A percentile compares a stretch with the other conserved stretches of the same genome.
Evolutionary conservation across 2,329 filamentous ascomycete genomes (phyloP).

Genomic region (Alternaria longipes): DNA sequence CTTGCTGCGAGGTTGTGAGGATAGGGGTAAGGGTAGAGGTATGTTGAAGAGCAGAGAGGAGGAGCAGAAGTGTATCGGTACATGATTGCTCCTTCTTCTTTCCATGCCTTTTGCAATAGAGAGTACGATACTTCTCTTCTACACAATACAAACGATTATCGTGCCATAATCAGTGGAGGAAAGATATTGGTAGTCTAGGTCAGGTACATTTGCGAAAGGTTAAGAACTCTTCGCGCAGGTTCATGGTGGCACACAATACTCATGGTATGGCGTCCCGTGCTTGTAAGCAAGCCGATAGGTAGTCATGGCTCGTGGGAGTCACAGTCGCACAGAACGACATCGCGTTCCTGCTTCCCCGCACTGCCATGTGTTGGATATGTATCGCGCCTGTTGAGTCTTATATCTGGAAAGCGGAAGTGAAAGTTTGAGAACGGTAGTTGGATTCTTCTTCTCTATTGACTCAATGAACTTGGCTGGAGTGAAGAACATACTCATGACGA

Average conservation of each 20-base stretch:
- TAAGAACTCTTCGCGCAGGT: not conserved
- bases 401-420: not conserved
- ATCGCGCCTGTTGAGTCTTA: not conserved
- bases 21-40: slow-evolving; percentile 1
- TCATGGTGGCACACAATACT: slow-evolving; percentile 16
- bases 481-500: not conserved
- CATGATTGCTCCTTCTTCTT: slow-evolving; percentile 11
- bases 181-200: not conserved
- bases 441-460: not conserved
- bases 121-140: not conserved
- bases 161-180: not conserved
- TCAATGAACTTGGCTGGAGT: not conserved
- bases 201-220: not conserved
- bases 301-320: slow-evolving; percentile 16
- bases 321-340: slow-evolving; percentile 15
- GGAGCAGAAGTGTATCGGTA: slow-evolving; percentile 7
- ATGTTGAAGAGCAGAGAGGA: not conserved
- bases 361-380: not conserved
- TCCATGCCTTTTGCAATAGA: not conserved
- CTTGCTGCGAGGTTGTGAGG: slow-evolving; percentile 2
- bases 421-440: not conserved
- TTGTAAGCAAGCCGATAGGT: slow-evolving; percentile 9
- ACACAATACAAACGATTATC: not conserved
- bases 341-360: slow-evolving; percentile 3
- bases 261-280: slow-evolving; percentile 1